phyloP scores from a whole-genome alignment of 1,284 basidiomycete species.

The Cryptococcus amylolentus region DNA sequence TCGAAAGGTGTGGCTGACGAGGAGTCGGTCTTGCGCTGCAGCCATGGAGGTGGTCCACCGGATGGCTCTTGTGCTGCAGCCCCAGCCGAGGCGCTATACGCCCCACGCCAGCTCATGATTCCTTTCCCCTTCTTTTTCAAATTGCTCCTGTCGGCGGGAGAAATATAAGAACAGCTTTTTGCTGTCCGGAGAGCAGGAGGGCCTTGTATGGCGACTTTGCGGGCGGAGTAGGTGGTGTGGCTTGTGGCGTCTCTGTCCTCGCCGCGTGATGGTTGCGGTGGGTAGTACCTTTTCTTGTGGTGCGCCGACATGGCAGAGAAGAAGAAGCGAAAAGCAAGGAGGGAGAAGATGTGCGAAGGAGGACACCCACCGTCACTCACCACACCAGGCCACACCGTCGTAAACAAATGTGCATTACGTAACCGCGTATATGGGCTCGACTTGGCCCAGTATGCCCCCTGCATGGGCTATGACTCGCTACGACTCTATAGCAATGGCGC shows the following conservation, averaged over 20 bases:
- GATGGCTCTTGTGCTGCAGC: background rate
- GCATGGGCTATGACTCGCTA: no score
- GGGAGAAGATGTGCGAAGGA: no score
- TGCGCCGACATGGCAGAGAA: no score
- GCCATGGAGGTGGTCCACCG: background rate
- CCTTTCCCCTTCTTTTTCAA: background rate
- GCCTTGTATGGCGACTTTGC: background rate
- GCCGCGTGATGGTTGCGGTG: background rate
- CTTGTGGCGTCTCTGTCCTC: background rate
- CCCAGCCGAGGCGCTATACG: background rate
- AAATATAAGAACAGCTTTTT: background rate
- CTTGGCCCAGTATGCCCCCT: no score
- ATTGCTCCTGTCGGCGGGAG: background rate
- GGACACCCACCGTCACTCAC: no score
- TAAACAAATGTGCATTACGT: no score
- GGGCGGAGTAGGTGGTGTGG: background rate
- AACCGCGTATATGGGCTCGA: no score
- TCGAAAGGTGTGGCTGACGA: background rate
- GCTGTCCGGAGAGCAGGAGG: background rate
- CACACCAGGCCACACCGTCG: no score
- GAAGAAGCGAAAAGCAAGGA: no score
- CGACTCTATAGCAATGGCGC: no score
- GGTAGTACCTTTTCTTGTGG: no score
- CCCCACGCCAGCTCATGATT: background rate
- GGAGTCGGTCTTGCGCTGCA: background rate